These are phyloP conservation scores for Forsythia viridissima DNA, from an alignment of 257 asterid species.

Conservation along the genomic window DNA sequence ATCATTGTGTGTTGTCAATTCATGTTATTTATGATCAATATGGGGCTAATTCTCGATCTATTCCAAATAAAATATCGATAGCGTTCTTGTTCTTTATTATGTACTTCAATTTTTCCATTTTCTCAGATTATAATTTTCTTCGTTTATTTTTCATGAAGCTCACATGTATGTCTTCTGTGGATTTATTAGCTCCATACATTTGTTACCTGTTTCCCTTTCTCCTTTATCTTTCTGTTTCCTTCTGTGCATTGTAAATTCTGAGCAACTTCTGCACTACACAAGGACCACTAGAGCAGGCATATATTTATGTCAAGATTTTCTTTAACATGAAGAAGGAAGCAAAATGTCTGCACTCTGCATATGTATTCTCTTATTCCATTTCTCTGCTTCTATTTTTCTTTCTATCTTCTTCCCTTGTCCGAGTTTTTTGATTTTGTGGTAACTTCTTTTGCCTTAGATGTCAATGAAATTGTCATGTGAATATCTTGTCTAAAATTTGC, in stretches of 20 bases:
- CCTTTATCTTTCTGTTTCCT: slow-evolving; percentile 16
- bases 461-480: slow-evolving; percentile 8
- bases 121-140: neutral
- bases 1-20: neutral
- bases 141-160: slow-evolving; percentile 10
- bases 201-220: neutral
- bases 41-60: neutral
- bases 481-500: slow-evolving; percentile 10
- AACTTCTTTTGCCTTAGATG: slow-evolving; percentile 8
- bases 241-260: slow-evolving; percentile 1
- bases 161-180: slow-evolving; percentile 1
- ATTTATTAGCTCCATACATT: neutral
- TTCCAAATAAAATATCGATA: neutral
- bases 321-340: neutral
- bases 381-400: slow-evolving; percentile 5
- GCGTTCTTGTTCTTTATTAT: neutral
- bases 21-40: neutral
- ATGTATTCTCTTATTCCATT: neutral
- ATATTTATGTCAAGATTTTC: neutral
- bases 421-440: slow-evolving; percentile 11
- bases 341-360: slow-evolving; percentile 5
- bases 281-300: slow-evolving; percentile 22
- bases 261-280: slow-evolving; percentile 4
- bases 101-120: neutral
- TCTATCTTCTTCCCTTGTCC: neutral